Evolutionary conservation across 2,329 filamentous ascomycete genomes (phyloP).

Genomic region (Rhynchosporium graminicola): DNA sequence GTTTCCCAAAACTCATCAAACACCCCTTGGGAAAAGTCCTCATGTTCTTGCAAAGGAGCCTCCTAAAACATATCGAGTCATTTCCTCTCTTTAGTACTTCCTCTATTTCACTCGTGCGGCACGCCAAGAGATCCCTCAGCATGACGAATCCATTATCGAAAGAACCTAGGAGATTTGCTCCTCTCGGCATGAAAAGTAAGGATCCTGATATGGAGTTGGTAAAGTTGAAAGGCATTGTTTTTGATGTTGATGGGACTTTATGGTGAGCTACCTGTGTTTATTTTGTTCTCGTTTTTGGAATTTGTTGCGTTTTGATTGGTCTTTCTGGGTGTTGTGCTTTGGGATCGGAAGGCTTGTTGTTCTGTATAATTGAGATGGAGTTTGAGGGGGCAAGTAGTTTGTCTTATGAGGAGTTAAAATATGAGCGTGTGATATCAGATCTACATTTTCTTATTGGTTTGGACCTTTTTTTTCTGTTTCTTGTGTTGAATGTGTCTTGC

Average conservation of each 20-base stretch:
- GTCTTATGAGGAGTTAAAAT: no score
- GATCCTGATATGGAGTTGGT: slow-evolving; percentile 40
- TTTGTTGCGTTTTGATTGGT: not conserved
- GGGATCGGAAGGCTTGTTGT: no score
- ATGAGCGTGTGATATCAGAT: no score
- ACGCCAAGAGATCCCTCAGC: slow-evolving; percentile 17
- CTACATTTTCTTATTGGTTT: no score
- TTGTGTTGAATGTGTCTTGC: no score
- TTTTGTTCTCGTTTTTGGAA: not conserved
- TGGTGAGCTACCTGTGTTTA: slow-evolving; percentile 60
- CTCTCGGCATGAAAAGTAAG: slow-evolving; percentile 46
- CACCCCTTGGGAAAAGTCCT: not conserved
- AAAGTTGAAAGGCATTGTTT: slow-evolving; percentile 65
- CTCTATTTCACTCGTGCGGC: not conserved
- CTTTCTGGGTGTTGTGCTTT: not conserved
- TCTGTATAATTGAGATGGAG: no score
- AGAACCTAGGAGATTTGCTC: slow-evolving; percentile 53
- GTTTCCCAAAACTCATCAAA: not conserved
- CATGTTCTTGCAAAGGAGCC: not conserved
- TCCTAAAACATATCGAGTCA: not conserved
- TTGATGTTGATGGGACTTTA: slow-evolving; percentile 93
- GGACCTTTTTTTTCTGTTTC: no score
- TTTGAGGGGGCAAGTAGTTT: no score
- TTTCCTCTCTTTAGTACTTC: no score
- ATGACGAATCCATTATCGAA: slow-evolving; percentile 31